These are phyloP conservation scores for Dimargaris xerosporica DNA, from an alignment of 192 early-diverging fungal species.

Conservation along the genomic window DNA sequence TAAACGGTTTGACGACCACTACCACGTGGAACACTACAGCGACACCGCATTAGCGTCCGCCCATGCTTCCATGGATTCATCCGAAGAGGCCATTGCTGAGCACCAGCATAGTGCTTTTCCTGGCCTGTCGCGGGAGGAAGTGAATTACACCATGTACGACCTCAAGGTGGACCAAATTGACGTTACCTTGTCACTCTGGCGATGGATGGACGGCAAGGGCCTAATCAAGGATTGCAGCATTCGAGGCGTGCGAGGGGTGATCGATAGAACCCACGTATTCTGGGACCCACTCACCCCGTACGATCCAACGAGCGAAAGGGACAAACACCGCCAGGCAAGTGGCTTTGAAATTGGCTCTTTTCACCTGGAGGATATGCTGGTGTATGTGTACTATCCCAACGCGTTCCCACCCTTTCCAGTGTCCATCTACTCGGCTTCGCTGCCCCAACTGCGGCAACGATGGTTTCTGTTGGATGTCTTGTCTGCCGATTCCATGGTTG, in stretches of 20 bases:
- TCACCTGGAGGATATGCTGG: conserved; percentile 69
- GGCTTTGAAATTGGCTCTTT: conserved; percentile 76
- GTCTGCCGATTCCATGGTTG: conserved; percentile 74
- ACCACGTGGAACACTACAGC: conserved; percentile 9
- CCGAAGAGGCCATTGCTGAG: too few species aligned
- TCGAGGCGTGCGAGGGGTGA: conserved; percentile 74
- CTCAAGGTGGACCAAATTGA: conserved; percentile 65
- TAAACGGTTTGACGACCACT: conserved; percentile 7
- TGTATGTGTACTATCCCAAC: conserved; percentile 70
- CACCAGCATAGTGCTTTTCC: background rate
- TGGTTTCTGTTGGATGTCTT: conserved; percentile 87
- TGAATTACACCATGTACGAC: conserved; percentile 82
- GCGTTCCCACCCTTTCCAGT: conserved; percentile 75
- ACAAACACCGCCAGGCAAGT: conserved; percentile 41
- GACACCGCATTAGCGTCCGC: conserved; percentile 15
- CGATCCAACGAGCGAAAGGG: conserved; percentile 39
- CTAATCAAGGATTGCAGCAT: conserved; percentile 67
- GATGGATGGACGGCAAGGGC: conserved; percentile 78
- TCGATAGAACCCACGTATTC: conserved; percentile 65
- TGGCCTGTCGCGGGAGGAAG: conserved; percentile 30
- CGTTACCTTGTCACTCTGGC: conserved; percentile 68
- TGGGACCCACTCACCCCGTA: conserved; percentile 52
- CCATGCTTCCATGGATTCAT: background rate
- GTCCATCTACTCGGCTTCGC: conserved; percentile 69
- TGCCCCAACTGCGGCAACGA: conserved; percentile 73